A percentile compares a stretch with the other conserved stretches of the same genome.
Conservation (phyloP, 1,139 yeast species). For the Sugiyamaella castrensis region DNA sequence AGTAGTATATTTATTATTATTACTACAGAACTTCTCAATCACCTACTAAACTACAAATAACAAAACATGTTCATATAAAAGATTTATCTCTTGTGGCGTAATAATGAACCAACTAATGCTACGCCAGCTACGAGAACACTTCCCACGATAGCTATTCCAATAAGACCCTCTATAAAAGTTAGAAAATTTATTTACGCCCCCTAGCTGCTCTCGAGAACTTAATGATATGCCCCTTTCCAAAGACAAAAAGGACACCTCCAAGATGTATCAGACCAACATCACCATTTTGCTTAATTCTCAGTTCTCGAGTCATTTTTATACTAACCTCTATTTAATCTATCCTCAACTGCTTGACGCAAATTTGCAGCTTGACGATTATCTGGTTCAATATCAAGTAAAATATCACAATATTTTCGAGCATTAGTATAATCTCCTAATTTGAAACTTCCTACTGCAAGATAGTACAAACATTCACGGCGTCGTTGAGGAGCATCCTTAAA, state of each 20-base stretch:
- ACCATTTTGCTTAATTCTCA: neutral
- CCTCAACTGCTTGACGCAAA: constrained; percentile 74
- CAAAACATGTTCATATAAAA: neutral
- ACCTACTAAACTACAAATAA: neutral
- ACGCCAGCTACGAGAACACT: constrained; percentile 83
- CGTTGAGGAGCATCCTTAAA: constrained; percentile 77
- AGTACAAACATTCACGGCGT: constrained; percentile 86
- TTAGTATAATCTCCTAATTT: constrained; percentile 84
- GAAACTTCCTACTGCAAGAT: constrained; percentile 81
- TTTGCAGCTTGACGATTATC: constrained; percentile 73
- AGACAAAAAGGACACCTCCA: no score
- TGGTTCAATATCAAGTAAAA: constrained; percentile 75
- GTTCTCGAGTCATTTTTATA: constrained; percentile 1
- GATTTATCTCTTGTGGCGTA: constrained; percentile 36
- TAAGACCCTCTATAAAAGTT: constrained; percentile 57
- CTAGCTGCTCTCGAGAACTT: no score
- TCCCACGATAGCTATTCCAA: constrained; percentile 83
- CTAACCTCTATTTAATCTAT: constrained; percentile 63
- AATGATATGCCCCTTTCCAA: no score
- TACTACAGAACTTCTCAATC: no score
- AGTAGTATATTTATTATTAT: no score
- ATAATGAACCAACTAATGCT: constrained; percentile 59
- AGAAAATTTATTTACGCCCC: neutral
- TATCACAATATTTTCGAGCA: constrained; percentile 82
- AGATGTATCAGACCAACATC: no score